phyloP scores from a whole-genome alignment of 1,139 yeast species.

The Debaryomyces subglobosus region DNA sequence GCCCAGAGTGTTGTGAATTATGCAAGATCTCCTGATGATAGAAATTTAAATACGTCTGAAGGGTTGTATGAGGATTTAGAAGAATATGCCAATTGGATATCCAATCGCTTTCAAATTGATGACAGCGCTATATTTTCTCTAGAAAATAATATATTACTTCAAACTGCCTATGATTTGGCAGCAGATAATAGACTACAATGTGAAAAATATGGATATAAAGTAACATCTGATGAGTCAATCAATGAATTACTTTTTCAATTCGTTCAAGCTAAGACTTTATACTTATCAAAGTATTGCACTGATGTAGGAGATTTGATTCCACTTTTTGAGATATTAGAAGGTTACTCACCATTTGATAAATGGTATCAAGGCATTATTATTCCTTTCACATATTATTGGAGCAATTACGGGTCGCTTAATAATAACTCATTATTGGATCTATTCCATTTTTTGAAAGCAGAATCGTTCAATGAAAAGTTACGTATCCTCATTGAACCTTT shows the following conservation, averaged over 20 bases:
- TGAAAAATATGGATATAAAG: slow-evolving; percentile 7
- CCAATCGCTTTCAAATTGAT: slow-evolving; percentile 10
- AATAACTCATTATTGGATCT: slow-evolving; percentile 11
- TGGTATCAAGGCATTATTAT: slow-evolving; percentile 35
- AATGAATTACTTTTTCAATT: slow-evolving; percentile 22
- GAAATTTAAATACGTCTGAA: slow-evolving; percentile 7
- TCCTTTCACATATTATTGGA: slow-evolving; percentile 38
- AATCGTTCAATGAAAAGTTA: slow-evolving; percentile 21
- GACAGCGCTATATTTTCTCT: slow-evolving; percentile 6
- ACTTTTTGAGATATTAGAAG: slow-evolving; percentile 19
- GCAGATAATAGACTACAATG: slow-evolving; percentile 5
- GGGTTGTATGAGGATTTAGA: slow-evolving; percentile 22
- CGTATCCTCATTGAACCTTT: slow-evolving; percentile 29
- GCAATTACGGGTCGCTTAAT: slow-evolving; percentile 24
- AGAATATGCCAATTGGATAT: slow-evolving; percentile 24
- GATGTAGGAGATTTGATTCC: slow-evolving; percentile 19
- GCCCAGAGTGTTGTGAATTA: slow-evolving; percentile 13
- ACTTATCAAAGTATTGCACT: slow-evolving; percentile 23
- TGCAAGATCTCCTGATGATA: background rate
- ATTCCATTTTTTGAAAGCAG: slow-evolving; percentile 17
- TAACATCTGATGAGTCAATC: slow-evolving; percentile 3
- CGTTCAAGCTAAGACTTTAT: slow-evolving; percentile 27
- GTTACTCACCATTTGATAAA: slow-evolving; percentile 21
- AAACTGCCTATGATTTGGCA: slow-evolving; percentile 23
- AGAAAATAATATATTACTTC: slow-evolving; percentile 9